Evolutionary conservation across 345 rosid genomes (phyloP).

Genomic region (Populus davidiana): DNA sequence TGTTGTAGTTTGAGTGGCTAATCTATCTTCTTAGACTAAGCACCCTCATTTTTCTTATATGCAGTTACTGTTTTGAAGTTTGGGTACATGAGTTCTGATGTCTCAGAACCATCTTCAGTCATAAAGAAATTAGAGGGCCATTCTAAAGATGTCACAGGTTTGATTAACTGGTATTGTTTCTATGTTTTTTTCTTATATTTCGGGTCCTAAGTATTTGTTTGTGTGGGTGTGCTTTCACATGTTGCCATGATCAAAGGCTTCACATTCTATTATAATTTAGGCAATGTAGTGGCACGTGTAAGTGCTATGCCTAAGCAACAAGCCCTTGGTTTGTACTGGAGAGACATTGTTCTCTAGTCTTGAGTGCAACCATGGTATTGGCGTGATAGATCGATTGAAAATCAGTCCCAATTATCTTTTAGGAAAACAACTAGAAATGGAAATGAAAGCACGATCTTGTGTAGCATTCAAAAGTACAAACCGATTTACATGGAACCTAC

Average conservation of each 20-base stretch:
- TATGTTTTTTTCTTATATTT: constrained; percentile 36
- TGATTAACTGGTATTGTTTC: constrained; percentile 68
- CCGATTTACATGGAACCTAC: neutral
- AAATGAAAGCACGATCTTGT: neutral
- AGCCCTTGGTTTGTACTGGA: neutral
- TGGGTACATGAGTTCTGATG: constrained; percentile 95
- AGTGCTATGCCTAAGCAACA: neutral
- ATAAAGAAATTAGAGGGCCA: constrained; percentile 65
- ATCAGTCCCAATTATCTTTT: neutral
- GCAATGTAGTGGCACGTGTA: neutral
- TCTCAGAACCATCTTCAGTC: constrained; percentile 70
- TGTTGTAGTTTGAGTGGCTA: neutral
- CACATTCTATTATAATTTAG: neutral
- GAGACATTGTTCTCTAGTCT: neutral
- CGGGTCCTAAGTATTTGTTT: neutral
- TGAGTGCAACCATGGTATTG: neutral
- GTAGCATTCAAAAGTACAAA: neutral
- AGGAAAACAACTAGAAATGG: neutral
- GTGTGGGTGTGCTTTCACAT: neutral
- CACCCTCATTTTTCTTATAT: constrained; percentile 24
- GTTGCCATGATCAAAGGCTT: neutral
- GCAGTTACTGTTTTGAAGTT: constrained; percentile 93
- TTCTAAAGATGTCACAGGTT: constrained; percentile 99
- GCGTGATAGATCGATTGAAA: neutral
- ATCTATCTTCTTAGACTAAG: constrained; percentile 5